These are phyloP conservation scores for Beta corolliflora DNA, from an alignment of 179 eudicot genomes.

Conservation along the genomic window DNA sequence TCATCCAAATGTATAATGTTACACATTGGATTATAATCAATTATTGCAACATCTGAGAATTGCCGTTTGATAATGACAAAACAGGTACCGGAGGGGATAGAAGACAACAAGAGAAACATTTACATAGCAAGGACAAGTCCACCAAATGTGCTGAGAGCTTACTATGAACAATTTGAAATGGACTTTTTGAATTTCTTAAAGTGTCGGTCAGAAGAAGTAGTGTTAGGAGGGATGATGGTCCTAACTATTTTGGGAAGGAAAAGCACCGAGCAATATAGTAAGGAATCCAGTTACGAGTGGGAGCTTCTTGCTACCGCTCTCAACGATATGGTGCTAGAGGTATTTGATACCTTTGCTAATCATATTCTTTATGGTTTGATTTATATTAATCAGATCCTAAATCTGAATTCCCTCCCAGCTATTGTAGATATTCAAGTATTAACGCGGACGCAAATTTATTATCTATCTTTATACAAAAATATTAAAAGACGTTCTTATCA, in stretches of 20 bases:
- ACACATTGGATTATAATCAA: neutral
- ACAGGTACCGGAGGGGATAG: conserved; percentile 36
- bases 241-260: neutral
- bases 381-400: too few relatives aligned
- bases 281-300: neutral
- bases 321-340: neutral
- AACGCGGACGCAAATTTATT: too few relatives aligned
- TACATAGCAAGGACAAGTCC: conserved; percentile 38
- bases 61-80: neutral
- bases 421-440: too few relatives aligned
- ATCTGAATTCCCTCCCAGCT: too few relatives aligned
- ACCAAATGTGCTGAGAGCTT: neutral
- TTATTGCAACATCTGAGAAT: neutral
- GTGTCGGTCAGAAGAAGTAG: neutral
- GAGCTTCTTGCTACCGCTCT: neutral
- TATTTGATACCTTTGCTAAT: too few relatives aligned
- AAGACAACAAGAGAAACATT: conserved; percentile 36
- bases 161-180: neutral
- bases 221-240: neutral
- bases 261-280: neutral
- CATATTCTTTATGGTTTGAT: too few relatives aligned
- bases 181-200: neutral
- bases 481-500: too few relatives aligned
- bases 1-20: too few relatives aligned
- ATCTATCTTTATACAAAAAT: too few relatives aligned